Evolutionary conservation across 139 green algal species (phyloP), one percentile per base, ranked within the genome.

Genomic region (Haematococcus sp.): DNA sequence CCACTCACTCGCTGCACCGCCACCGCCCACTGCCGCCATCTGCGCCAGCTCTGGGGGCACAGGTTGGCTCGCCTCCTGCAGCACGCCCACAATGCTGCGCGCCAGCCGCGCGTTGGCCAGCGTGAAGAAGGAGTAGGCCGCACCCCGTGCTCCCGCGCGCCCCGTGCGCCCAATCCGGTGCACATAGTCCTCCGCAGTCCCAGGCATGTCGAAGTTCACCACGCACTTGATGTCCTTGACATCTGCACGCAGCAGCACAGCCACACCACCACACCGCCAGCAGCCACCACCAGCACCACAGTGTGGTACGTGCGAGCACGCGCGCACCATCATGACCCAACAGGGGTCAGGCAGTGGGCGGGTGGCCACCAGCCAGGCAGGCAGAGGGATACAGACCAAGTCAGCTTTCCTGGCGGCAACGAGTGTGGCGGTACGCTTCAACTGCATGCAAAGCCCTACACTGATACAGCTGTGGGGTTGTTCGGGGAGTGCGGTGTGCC

Each of bases 151-250:
- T 15, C 95, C 95, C 4, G 94, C 94, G 25, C 94, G 85, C 2
- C 94, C 95, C 0, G 94, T 98, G 67, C 94, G 87, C 13, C 94
- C 94, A 59, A 98, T 82, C 23, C 94, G 83, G 78, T 98, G 94
- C 49, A 83, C 92, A 74, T 98, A 98, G 79, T 98, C 94, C 81
- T 98, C 94, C 0, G 88, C 87, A 25, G 88, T 68, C 15, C n/a
- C 25, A 2, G 92, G 91, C 86, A 96, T 92, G 76, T 95, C 90
- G 77, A 91, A 97, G 82, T 97, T 97, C 25, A 95, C 79, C 30
- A 96, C 91, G 2, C 88, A 68, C 83, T 95, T 94, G 79, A 97
- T 92, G 76, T 97, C 91, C 79, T 96, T 97, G 32, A 97, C 90
- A 81, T 97, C 93, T 97, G 87, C 70, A 73, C 11, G 11, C 40